These are phyloP conservation scores for Chrysosporium queenslandicum DNA, from an alignment of 2,329 filamentous ascomycete species.

Conservation along the genomic window DNA sequence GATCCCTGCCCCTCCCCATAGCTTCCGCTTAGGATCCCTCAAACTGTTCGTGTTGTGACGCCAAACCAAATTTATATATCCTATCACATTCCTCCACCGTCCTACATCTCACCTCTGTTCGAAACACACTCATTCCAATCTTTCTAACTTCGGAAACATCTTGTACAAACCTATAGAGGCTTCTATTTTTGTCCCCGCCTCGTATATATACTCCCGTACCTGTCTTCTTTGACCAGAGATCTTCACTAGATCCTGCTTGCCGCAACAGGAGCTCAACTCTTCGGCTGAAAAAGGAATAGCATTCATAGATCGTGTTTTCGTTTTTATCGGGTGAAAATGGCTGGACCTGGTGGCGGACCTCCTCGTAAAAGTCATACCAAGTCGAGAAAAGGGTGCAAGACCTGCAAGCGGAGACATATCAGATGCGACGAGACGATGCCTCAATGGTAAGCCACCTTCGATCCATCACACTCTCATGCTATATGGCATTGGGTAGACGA, in stretches of 20 bases:
- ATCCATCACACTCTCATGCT: constrained; percentile 11
- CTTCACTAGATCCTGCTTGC: neutral
- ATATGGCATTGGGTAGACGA: neutral
- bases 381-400: constrained; percentile 95
- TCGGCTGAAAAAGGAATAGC: neutral
- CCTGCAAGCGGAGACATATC: constrained; percentile 95
- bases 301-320: neutral
- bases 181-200: constrained; percentile 8
- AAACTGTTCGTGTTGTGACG: constrained; percentile 7
- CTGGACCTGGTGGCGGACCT: constrained; percentile 87
- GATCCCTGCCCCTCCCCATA: constrained; percentile 4
- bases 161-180: neutral
- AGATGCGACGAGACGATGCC: constrained; percentile 96
- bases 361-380: constrained; percentile 91
- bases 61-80: constrained; percentile 13
- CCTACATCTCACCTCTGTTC: neutral
- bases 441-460: constrained; percentile 62
- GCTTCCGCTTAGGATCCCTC: constrained; percentile 4
- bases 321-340: constrained; percentile 47
- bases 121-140: neutral
- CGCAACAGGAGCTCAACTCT: neutral
- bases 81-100: constrained; percentile 8
- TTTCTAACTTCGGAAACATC: neutral
- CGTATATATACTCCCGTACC: constrained; percentile 7
- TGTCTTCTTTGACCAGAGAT: neutral